Conservation (phyloP, 305 asterid species). For the Salvia sclarea region DNA sequence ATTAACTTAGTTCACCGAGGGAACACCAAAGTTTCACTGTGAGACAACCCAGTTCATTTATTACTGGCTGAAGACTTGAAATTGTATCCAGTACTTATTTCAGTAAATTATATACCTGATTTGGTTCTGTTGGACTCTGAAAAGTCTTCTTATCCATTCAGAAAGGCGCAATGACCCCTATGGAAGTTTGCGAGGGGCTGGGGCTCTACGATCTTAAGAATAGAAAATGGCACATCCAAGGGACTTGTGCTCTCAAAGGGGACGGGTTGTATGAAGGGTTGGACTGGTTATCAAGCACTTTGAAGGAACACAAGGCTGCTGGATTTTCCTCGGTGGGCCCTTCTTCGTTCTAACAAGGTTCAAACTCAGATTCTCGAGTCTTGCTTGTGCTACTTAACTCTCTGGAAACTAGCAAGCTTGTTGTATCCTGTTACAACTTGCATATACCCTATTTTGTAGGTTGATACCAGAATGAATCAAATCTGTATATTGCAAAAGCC, state of each 20-base stretch:
- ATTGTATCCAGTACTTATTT: neutral
- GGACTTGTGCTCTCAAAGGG: constrained; percentile 75
- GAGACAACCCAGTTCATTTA: too few relatives aligned
- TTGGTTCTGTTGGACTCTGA: constrained; percentile 17
- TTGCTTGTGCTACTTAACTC: neutral
- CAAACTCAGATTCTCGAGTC: too few relatives aligned
- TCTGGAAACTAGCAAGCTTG: constrained; percentile 7
- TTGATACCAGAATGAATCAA: constrained; percentile 25
- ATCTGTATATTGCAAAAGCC: constrained; percentile 32
- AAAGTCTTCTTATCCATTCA: constrained; percentile 31
- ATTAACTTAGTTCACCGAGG: too few relatives aligned
- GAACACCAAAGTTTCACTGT: too few relatives aligned
- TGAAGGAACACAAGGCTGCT: constrained; percentile 82
- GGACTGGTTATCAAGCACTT: constrained; percentile 91
- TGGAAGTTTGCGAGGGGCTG: constrained; percentile 96
- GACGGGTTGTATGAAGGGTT: constrained; percentile 93
- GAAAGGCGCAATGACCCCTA: constrained; percentile 97
- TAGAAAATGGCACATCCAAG: constrained; percentile 93
- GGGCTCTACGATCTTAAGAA: constrained; percentile 85
- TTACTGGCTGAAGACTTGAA: too few relatives aligned
- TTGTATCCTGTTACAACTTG: neutral
- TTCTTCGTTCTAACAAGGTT: constrained; percentile 57
- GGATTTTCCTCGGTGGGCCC: constrained; percentile 82
- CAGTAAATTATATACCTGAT: neutral
- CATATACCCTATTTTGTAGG: constrained; percentile 32